Percentiles rank a stretch among this genome's conserved stretches.
Conservation (phyloP, 345 rosid genomes). For the Hibiscus trionum region DNA sequence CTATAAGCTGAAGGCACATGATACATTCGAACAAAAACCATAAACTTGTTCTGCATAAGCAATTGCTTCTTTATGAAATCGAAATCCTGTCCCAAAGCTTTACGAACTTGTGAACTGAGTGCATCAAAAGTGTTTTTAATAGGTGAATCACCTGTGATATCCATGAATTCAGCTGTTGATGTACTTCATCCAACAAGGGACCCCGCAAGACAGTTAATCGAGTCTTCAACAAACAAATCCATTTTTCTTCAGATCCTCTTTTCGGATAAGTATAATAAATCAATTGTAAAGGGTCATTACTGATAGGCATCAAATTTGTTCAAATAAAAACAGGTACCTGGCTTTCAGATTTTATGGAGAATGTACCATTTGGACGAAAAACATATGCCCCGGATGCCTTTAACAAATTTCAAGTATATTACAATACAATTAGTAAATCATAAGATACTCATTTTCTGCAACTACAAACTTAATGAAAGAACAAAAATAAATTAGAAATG, state of each 20-base stretch:
- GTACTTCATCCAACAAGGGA: constrained; percentile 81
- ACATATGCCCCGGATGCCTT: constrained; percentile 97
- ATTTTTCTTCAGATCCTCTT: constrained; percentile 8
- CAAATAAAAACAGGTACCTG: constrained; percentile 37
- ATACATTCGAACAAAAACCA: not conserved
- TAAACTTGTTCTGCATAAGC: not conserved
- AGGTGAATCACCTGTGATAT: constrained; percentile 62
- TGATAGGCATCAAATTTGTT: not conserved
- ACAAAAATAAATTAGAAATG: not conserved
- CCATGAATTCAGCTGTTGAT: constrained; percentile 65
- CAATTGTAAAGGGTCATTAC: not conserved
- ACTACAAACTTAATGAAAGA: constrained; percentile 1
- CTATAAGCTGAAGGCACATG: constrained; percentile 2
- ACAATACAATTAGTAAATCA: not conserved
- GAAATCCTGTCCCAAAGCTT: not conserved
- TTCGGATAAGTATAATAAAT: not conserved
- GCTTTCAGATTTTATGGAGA: constrained; percentile 36
- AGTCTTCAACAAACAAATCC: constrained; percentile 36
- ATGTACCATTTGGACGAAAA: constrained; percentile 70
- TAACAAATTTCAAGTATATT: constrained; percentile 13
- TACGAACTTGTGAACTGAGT: constrained; percentile 11
- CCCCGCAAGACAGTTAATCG: constrained; percentile 59
- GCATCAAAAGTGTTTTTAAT: constrained; percentile 5
- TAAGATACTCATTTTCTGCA: not conserved
- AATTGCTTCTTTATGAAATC: no score